Percentiles rank a stretch among this genome's conserved stretches.
phyloP scores from a whole-genome alignment of 2,329 filamentous ascomycete genomes.

The Colletotrichum endophyticum region DNA sequence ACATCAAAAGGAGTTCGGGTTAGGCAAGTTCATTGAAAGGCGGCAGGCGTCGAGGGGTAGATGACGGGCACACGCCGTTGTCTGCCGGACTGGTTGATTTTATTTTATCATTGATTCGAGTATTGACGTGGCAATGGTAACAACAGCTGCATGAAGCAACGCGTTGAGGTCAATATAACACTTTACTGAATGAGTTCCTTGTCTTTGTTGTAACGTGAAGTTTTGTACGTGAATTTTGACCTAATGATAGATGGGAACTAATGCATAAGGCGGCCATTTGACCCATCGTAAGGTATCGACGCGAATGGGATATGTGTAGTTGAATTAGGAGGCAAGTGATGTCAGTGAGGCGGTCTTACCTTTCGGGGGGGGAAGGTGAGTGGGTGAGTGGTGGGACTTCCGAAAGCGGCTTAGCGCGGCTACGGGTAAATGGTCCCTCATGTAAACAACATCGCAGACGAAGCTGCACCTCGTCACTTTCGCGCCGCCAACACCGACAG shows the following conservation, averaged over 20 bases:
- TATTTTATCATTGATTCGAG: background rate
- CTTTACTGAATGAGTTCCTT: background rate
- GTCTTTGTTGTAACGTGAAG: background rate
- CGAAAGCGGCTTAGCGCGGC: constrained; percentile 24
- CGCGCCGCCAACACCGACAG: constrained; percentile 8
- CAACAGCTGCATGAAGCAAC: constrained; percentile 21
- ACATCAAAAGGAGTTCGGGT: constrained; percentile 49
- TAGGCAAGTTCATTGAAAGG: constrained; percentile 30
- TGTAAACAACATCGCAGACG: constrained; percentile 24
- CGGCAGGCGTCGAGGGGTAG: constrained; percentile 12
- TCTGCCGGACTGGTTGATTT: constrained; percentile 22
- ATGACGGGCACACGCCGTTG: background rate
- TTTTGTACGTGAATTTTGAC: background rate
- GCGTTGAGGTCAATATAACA: background rate
- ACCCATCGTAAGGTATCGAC: background rate
- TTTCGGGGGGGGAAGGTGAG: constrained; percentile 21
- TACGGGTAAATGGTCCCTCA: constrained; percentile 17
- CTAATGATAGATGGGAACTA: accelerated
- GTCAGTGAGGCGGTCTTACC: constrained; percentile 1
- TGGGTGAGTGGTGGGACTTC: constrained; percentile 15
- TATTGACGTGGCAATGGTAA: constrained; percentile 16
- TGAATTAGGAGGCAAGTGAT: background rate
- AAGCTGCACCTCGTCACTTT: background rate
- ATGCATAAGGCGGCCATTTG: background rate
- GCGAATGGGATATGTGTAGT: background rate